Base-by-base conservation (phyloP, 257 asterid species). In the Przewalskia tangutica region DNA sequence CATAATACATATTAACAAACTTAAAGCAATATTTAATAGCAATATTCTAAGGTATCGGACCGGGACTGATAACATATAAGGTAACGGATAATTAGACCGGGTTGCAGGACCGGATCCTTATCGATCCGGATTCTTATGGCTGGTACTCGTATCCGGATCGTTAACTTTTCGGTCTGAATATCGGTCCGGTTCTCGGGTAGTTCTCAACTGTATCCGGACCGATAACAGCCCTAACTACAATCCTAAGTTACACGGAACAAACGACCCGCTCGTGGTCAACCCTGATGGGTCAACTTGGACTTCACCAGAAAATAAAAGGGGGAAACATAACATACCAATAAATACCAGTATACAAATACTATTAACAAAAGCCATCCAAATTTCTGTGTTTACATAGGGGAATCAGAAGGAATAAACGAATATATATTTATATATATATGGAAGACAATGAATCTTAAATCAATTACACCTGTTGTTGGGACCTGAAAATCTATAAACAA, bases 401-500 rank as follows among this genome's bases (percentile, higher is more conserved):
- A 48, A 75, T 75, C 46, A 50, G 79, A 75, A 75, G 44, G 62
- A 75, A 75, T 50, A 50, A 75, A 75, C n/a, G 62, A 75, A 75
- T 75, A 46, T 16, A 66, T 38, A 71, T 48, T n/a, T n/a, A 73
- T 73, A 23, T 75, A 13, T 73, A 23, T 75, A 13, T 75, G 23
- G 62, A 50, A 75, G 40, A 50, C 27, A 23, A 75, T 50, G 80
- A 75, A 75, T 75, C 62, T 48, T 50, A 8, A 50, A 75, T 75
- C 62, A 75, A 27, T 48, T 46, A 50, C 62, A n/a, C 23, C 62
- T 50, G 79, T 20, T 75, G 62, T 50, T 23, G 62, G 62, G 62
- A 23, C 79, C 27, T 75, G 62, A 48, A 75, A 75, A 23, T 75
- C 79, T 75, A 75, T 75, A 75, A 75, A 75, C 62, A 75, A 75